Evolutionary conservation across 495 filamentous ascomycete species (phyloP), one percentile per base, ranked within the genome.

Genomic region (Apodospora peruviana): DNA sequence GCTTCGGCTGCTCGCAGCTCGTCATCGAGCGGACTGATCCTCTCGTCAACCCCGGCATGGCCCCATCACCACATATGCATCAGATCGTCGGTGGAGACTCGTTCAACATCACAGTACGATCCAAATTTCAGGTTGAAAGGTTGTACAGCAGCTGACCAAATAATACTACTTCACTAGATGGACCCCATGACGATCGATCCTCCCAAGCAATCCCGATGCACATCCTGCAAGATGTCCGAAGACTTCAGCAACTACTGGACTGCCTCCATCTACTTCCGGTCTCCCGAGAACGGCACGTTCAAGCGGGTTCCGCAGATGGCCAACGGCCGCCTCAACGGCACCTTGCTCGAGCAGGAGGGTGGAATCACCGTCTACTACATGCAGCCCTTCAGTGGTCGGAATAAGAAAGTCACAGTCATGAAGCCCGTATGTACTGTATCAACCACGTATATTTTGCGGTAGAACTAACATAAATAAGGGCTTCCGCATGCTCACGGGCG

Each of bases 401-500:
- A 67, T 40, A 47, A 70, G 22, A 55, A 47, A 34, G 71, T 75
- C 44, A 72, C 48, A 0, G 58, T 64, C 1, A 74, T 77, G 62
- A 52, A 56, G 40, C 71, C 72, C 0, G 68, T 71, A 57, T 38
- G 62, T 61, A 14, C 8, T 11, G 3, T 8, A 19, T 3, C 27
- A 40, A n/a, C n/a, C 2, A 16, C 7, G 20, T 29, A 5, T 2
- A 5, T 29, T 23, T 22, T 0, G 18, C 23, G n/a, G 35, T 16
- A 23, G 40, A 9, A 9, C 20, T 47, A 29, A 40, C 20, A 32
- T 17, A n/a, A n/a, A 27, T 8, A 41, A 74, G 71, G 73, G 74
- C 22, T 77, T 78, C 65, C 72, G 74, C 21, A 76, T 78, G 73
- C 73, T 70, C 0, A 70, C 74, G 43, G 73, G 73, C 52, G 67